A percentile compares a stretch with the other conserved stretches of the same genome.
These are phyloP conservation scores for Colletotrichum sojae DNA, from an alignment of 2,329 filamentous ascomycete genomes.

Conservation along the genomic window DNA sequence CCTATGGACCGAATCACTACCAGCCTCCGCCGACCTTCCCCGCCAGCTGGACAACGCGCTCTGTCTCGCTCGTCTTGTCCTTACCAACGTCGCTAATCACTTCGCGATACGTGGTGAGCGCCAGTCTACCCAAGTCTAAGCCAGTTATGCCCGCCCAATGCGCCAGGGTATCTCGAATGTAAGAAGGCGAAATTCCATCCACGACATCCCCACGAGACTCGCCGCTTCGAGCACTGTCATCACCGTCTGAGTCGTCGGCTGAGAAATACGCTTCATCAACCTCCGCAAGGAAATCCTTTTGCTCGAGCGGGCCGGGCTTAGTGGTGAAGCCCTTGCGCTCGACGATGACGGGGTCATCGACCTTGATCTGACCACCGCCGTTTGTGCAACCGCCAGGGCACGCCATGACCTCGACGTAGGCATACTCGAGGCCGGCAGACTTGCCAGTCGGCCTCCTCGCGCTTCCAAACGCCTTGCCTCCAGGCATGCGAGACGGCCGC, in stretches of 20 bases:
- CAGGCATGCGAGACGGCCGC: conserved; percentile 83
- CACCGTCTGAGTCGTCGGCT: conserved; percentile 68
- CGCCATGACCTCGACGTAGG: conserved; percentile 99
- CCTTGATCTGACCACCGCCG: conserved; percentile 94
- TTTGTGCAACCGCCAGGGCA: conserved; percentile 99
- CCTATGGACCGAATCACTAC: conserved; percentile 63
- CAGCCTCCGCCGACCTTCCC: conserved; percentile 94
- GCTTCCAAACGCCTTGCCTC: conserved; percentile 73
- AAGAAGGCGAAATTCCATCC: conserved; percentile 75
- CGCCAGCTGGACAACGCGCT: conserved; percentile 89
- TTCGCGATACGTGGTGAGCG: conserved; percentile 89
- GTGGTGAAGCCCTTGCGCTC: conserved; percentile 62
- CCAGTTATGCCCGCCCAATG: conserved; percentile 84
- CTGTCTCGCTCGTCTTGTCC: conserved; percentile 76
- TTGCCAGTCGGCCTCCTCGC: conserved; percentile 68
- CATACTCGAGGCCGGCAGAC: conserved; percentile 74
- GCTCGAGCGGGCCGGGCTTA: conserved; percentile 81
- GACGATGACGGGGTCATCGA: conserved; percentile 79
- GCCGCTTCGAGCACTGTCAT: conserved; percentile 46
- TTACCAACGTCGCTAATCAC: conserved; percentile 97
- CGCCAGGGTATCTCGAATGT: conserved; percentile 77
- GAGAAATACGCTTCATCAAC: conserved; percentile 95
- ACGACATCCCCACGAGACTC: conserved; percentile 60
- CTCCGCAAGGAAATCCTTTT: conserved; percentile 86
- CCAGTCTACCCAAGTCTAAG: conserved; percentile 79